phyloP scores from a whole-genome alignment of 1,284 basidiomycete species.

The Cryptococcus hybrid region DNA sequence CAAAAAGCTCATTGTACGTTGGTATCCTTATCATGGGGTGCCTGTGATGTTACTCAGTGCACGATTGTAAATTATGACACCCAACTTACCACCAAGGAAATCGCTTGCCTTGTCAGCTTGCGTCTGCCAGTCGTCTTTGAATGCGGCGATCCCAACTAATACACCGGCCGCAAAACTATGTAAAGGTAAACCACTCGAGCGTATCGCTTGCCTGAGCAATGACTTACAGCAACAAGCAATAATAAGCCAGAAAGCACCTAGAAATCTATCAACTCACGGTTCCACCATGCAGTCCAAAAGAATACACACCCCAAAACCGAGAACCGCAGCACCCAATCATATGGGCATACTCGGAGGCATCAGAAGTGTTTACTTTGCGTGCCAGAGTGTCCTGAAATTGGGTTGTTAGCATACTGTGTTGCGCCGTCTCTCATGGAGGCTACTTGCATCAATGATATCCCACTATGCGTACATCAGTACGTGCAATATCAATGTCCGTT shows the following conservation, averaged over 20 bases:
- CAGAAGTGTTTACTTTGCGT: slow-evolving; percentile 86
- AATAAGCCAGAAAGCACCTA: slow-evolving; percentile 87
- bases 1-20: slow-evolving; percentile 34
- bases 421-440: not conserved
- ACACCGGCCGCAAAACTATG: slow-evolving; percentile 70
- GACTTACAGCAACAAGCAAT: slow-evolving; percentile 63
- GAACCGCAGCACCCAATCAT: slow-evolving; percentile 66
- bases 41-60: slow-evolving; percentile 8
- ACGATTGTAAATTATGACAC: not conserved
- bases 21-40: slow-evolving; percentile 17
- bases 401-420: not conserved
- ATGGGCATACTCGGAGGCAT: slow-evolving; percentile 84
- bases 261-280: slow-evolving; percentile 35
- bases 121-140: slow-evolving; percentile 62
- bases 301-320: slow-evolving; percentile 51
- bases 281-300: too few relatives aligned
- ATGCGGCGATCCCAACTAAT: slow-evolving; percentile 77
- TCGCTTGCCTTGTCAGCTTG: slow-evolving; percentile 37
- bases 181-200: not conserved
- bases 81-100: slow-evolving; percentile 40
- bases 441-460: slow-evolving; percentile 74
- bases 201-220: too few relatives aligned
- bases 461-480: slow-evolving; percentile 57
- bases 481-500: not conserved
- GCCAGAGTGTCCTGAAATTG: slow-evolving; percentile 67